Evolutionary conservation across 2,329 filamentous ascomycete genomes (phyloP), one percentile per base, ranked within the genome.

Genomic region (Pseudocercospora fijiensis): DNA sequence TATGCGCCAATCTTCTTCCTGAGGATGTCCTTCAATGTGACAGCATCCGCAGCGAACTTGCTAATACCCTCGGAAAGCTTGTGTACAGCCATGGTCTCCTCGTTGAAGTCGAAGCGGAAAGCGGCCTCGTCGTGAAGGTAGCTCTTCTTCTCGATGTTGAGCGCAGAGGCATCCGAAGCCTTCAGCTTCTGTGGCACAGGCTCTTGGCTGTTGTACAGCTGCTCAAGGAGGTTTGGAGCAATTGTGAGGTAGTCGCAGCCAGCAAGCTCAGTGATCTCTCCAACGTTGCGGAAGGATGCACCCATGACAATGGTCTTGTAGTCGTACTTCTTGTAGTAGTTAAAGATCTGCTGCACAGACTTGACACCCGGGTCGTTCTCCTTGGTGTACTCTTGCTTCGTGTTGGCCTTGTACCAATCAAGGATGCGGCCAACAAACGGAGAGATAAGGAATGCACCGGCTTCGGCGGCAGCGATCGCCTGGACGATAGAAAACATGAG

Each of bases 231-330:
- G 83, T 89, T 90, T 77, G 95, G 95, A 45, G 95, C 91, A 81
- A 99, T 99, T 79, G 95, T 99, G 75, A 99, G 85, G 86, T 99
- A 99, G 82, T 99, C 95, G 79, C 93, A 97, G 77, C 95, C 95
- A 78, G 94, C 94, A 67, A 99, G 88, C 86, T 99, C 95, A 55
- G 92, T 98, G 81, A 99, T 96, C 85, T 99, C 95, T 76, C 95
- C 95, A 69, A 84, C 84, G 85, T 90, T 98, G 79, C 95, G 89
- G 92, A 99, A 99, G 45, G 93, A 97, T 73, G 95, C 95, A 77
- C 95, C 95, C 95, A 99, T 99, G 82, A 99, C 95, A 75, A 98
- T 97, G 80, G 95, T 99, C 76, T 96, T 96, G 89, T 99, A 97
- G 80, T 90, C 92, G 80, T 84, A 91, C 87, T 98, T 98, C 91